Base-by-base conservation (phyloP, 2,329 filamentous ascomycete genomes). In the Pseudopyricularia javanii region DNA sequence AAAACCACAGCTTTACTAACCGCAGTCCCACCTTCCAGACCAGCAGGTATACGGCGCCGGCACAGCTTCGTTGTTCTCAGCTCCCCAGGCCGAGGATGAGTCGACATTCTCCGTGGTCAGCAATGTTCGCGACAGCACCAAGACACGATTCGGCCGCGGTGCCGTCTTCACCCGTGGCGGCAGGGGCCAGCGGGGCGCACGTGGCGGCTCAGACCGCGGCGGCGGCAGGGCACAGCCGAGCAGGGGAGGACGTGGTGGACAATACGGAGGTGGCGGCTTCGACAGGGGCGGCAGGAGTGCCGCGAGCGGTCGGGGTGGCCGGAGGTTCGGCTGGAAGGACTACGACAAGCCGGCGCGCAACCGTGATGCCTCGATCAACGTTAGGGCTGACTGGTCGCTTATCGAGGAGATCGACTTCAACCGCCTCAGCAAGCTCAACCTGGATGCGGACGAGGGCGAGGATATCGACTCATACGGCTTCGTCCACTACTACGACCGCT, bases 391-490 rank as follows among this genome's bases (percentile, higher is more conserved):
- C 68, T 98, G 93, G 93, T 80, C 83, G 65, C 80, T 98, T 73
- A 76, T 96, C 63, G 93, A 98, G 74, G 93, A 98, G 78, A 96
- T 98, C 68, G 93, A 98, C 71, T 98, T 95, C 74, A 91, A 89
- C 74, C 86, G 93, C 60, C 80, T 98, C 61, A 79, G 82, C 61
- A 98, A 98, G 80, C 80, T 98, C 63, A 98, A 96, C 74, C 80
- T 98, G 56, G 93, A 97, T 63, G 85, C 90, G 15, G 88, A 91
- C 60, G 89, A 95, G 51, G 93, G 93, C 64, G 93, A 98, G 73
- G 93, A 98, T 65, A 73, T 98, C 56, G 91, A 95, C 61, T 84
- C 82, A 70, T 97, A 96, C 69, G 93, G 93, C 59, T 98, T 97
- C 83, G 79, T 98, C 53, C 91, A 97, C 82, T 89, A 93, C 80